Evolutionary conservation across 352 stramenopile genomes (phyloP), one percentile per base, ranked within the genome.

Genomic region (Globisporangium cylindrosporum): DNA sequence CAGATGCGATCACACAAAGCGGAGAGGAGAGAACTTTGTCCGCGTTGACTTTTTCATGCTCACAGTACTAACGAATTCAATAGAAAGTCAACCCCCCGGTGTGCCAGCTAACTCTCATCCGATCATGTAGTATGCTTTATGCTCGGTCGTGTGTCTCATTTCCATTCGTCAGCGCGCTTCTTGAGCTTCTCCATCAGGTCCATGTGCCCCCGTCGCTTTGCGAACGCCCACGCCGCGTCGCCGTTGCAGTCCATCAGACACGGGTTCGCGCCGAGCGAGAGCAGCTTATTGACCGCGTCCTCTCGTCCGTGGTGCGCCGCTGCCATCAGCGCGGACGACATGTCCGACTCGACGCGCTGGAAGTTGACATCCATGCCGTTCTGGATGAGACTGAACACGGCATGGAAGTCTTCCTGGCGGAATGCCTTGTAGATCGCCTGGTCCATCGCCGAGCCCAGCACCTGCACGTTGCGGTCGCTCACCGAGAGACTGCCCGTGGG

Each of bases 351-450:
- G 58, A 90, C 71, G 56, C 86, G 81, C 76, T 92, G 84, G 62
- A 94, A 94, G 70, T 94, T 92, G n/a, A 94, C 81, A 65, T 94
- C 83, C 84, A 91, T 91, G 68, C 84, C 86, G 60, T 94, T 94
- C 53, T 84, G 71, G 56, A 92, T 76, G n/a, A 94, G 69, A 70
- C 81, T 91, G 63, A 94, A 94, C 18, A 90, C 81, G 15, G 82
- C 81, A 71, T 94, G 74, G 70, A 94, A 94, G 69, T 94, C 86
- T 66, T 94, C 81, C 27, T 79, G 72, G 22, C 79, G 79, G 67
- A 94, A 94, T 2, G 86, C 86, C 73, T 87, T 86, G 71, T 87
- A 94, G 64, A 94, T 91, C 38, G 78, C 86, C 27, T 88, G 78
- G 75, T 94, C 86, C 86, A 94, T 94, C 54, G 88, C 86, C 22